phyloP scores from a whole-genome alignment of 2,329 filamentous ascomycete genomes.

The Coniochaeta sp. region DNA sequence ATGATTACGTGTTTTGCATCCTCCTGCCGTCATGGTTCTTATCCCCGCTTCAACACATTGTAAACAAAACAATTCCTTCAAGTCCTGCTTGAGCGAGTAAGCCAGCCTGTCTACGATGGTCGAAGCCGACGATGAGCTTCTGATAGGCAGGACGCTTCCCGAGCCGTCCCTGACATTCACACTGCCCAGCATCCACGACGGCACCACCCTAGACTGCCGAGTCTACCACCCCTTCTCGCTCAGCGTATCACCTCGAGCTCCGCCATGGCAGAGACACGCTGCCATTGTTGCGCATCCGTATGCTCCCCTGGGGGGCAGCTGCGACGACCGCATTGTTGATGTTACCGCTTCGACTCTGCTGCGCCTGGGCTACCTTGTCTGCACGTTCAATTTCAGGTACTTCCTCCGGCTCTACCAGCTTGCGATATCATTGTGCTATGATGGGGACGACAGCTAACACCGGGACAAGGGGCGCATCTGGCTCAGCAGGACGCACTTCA shows the following conservation, averaged over 20 bases:
- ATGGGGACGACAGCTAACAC: background rate
- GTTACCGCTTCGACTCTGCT: constrained; percentile 58
- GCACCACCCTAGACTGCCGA: constrained; percentile 68
- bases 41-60: too few species aligned
- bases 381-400: constrained; percentile 89
- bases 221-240: constrained; percentile 64
- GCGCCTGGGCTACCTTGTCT: constrained; percentile 66
- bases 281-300: constrained; percentile 84
- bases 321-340: constrained; percentile 75
- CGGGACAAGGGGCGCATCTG: constrained; percentile 62
- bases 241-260: constrained; percentile 20
- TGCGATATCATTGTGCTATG: too few species aligned
- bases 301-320: constrained; percentile 76
- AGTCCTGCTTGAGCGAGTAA: too few species aligned
- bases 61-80: too few species aligned
- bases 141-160: constrained; percentile 37
- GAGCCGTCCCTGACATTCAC: constrained; percentile 59
- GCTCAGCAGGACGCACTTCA: constrained; percentile 70
- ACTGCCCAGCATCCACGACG: constrained; percentile 80
- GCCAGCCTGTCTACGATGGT: too few species aligned
- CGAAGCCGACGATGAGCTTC: constrained; percentile 9
- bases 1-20: too few species aligned
- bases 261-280: constrained; percentile 40
- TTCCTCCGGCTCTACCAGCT: background rate
- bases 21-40: too few species aligned